These are phyloP conservation scores for Coemansia sp. DNA, from an alignment of 192 early-diverging fungal species.

Conservation along the genomic window DNA sequence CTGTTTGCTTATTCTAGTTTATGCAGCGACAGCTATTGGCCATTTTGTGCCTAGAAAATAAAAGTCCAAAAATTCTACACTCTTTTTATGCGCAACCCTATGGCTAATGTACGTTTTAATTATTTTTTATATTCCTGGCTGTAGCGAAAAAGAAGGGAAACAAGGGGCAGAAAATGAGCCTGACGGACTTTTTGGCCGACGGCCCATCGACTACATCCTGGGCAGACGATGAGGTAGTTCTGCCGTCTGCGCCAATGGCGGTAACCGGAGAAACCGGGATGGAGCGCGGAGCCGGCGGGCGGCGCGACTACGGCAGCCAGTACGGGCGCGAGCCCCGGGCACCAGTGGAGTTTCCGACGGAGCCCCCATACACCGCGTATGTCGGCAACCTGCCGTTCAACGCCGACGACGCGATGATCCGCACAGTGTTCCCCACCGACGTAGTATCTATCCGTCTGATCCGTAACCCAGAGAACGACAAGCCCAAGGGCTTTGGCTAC, in stretches of 20 bases:
- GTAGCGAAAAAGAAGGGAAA: slow-evolving; percentile 73
- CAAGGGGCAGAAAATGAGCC: slow-evolving; percentile 71
- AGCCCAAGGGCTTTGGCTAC: slow-evolving; percentile 93
- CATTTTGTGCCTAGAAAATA: background rate
- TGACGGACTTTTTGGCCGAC: slow-evolving; percentile 69
- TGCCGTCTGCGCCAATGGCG: slow-evolving; percentile 75
- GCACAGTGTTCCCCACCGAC: slow-evolving; percentile 69
- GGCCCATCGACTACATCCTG: slow-evolving; percentile 55
- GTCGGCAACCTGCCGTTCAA: slow-evolving; percentile 92
- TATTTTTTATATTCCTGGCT: background rate
- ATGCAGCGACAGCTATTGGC: slow-evolving; percentile 2
- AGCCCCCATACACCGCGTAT: slow-evolving; percentile 86
- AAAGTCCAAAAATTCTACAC: background rate
- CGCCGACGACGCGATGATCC: slow-evolving; percentile 71
- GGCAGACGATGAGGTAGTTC: slow-evolving; percentile 90
- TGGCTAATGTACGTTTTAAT: background rate
- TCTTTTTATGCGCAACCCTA: no score
- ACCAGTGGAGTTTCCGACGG: slow-evolving; percentile 70
- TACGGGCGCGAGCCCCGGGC: slow-evolving; percentile 23
- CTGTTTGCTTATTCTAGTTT: background rate
- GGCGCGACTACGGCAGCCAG: slow-evolving; percentile 22
- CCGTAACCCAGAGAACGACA: slow-evolving; percentile 72
- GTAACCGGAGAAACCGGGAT: slow-evolving; percentile 10
- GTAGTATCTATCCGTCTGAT: slow-evolving; percentile 79
- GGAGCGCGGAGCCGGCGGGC: slow-evolving; percentile 26